Evolutionary conservation across 177 flowering plant genomes (phyloP).

Genomic region (Vitis hybrid): DNA sequence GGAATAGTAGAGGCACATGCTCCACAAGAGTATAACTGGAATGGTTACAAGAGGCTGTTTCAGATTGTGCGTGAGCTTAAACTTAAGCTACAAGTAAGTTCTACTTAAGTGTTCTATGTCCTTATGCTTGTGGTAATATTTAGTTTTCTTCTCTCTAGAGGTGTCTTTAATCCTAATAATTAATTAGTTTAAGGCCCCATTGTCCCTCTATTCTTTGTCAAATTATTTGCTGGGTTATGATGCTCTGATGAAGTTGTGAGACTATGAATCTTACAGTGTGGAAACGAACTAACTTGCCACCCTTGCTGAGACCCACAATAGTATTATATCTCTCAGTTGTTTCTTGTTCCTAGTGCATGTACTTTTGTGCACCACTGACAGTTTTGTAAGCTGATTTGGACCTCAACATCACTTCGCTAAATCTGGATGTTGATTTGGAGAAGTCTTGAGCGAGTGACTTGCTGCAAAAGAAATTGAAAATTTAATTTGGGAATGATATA

Average conservation of each 20-base stretch:
- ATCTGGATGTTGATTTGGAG: neutral
- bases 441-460: neutral
- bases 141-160: neutral
- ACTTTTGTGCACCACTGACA: neutral
- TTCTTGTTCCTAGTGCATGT: neutral
- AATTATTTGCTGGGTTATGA: neutral
- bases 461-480: neutral
- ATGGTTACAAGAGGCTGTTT: constrained; percentile 81
- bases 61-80: constrained; percentile 82
- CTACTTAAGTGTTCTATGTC: neutral
- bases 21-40: constrained; percentile 90
- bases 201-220: neutral
- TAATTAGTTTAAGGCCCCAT: neutral
- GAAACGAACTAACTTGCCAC: neutral
- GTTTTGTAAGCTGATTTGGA: neutral
- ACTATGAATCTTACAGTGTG: neutral
- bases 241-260: neutral
- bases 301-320: neutral
- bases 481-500: neutral
- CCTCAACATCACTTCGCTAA: neutral
- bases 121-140: neutral
- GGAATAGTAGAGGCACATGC: constrained; percentile 93
- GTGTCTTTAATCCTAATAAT: neutral
- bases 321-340: neutral
- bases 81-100: constrained; percentile 78